A percentile compares a stretch with the other conserved stretches of the same genome.
Conservation (phyloP, 2,329 filamentous ascomycete genomes). For the Colletotrichum filicis region DNA sequence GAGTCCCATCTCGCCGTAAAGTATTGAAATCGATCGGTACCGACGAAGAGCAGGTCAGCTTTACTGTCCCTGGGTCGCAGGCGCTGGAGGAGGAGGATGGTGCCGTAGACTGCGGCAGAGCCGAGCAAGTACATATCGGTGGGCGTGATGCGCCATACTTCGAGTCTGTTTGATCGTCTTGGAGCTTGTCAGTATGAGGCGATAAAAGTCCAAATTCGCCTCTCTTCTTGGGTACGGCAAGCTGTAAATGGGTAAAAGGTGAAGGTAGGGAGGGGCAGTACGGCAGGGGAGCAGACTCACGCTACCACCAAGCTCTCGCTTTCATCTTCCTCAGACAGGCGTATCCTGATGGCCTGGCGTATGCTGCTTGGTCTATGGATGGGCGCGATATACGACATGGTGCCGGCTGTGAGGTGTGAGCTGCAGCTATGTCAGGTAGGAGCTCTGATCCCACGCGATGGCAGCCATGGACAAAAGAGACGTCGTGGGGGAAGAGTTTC, state of each 20-base stretch:
- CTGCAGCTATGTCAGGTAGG: constrained; percentile 9
- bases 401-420: constrained; percentile 29
- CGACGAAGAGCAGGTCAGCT: constrained; percentile 90
- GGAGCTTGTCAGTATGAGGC: constrained; percentile 42
- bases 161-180: constrained; percentile 86
- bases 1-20: constrained; percentile 89
- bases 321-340: constrained; percentile 77
- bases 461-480: constrained; percentile 18
- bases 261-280: constrained; percentile 16
- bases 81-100: constrained; percentile 85
- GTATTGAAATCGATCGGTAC: constrained; percentile 89
- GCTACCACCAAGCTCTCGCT: constrained; percentile 79
- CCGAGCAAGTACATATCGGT: constrained; percentile 73
- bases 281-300: constrained; percentile 63
- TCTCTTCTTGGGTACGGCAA: background rate
- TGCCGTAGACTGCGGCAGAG: constrained; percentile 83
- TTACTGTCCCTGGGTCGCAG: constrained; percentile 78
- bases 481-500: background rate
- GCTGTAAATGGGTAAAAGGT: constrained; percentile 5
- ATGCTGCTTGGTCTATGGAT: constrained; percentile 94
- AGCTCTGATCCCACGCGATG: constrained; percentile 27
- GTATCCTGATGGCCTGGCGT: constrained; percentile 85
- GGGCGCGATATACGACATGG: constrained; percentile 94
- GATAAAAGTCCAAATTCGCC: background rate
- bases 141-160: constrained; percentile 79